phyloP scores from a whole-genome alignment of 2,329 filamentous ascomycete genomes.

The Fusarium mexicanum region DNA sequence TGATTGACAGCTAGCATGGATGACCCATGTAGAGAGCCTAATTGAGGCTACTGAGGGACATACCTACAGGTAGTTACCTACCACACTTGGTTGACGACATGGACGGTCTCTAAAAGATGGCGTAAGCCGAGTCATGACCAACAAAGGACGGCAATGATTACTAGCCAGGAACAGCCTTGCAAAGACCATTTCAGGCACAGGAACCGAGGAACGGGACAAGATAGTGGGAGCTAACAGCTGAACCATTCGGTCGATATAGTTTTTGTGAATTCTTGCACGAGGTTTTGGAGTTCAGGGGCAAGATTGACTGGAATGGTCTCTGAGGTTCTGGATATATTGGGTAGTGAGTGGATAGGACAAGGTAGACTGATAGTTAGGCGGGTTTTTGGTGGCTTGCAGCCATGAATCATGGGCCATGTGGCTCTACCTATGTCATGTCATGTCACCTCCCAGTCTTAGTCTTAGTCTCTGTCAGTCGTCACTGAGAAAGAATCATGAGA shows the following conservation, averaged over 20 bases:
- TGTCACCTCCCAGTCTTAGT: neutral
- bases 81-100: neutral
- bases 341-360: neutral
- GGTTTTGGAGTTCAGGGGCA: slow-evolving; percentile 31
- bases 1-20: slow-evolving; percentile 26
- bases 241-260: slow-evolving; percentile 24
- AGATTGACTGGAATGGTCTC: slow-evolving; percentile 27
- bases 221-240: neutral
- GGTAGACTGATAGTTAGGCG: neutral
- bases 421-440: neutral
- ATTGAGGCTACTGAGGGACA: slow-evolving; percentile 5
- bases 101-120: slow-evolving; percentile 13
- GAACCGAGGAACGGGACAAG: slow-evolving; percentile 6
- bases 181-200: slow-evolving; percentile 18
- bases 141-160: slow-evolving; percentile 28
- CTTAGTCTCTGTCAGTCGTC: neutral
- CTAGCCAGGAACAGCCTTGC: slow-evolving; percentile 33
- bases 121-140: slow-evolving; percentile 30
- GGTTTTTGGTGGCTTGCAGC: slow-evolving; percentile 23
- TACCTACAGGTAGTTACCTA: neutral
- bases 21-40: neutral
- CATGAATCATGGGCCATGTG: slow-evolving; percentile 31
- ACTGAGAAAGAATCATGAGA: neutral
- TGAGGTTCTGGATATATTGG: slow-evolving; percentile 12
- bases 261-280: slow-evolving; percentile 23